phyloP scores from a whole-genome alignment of 2,329 filamentous ascomycete genomes.

The Plenodomus lindquistii region DNA sequence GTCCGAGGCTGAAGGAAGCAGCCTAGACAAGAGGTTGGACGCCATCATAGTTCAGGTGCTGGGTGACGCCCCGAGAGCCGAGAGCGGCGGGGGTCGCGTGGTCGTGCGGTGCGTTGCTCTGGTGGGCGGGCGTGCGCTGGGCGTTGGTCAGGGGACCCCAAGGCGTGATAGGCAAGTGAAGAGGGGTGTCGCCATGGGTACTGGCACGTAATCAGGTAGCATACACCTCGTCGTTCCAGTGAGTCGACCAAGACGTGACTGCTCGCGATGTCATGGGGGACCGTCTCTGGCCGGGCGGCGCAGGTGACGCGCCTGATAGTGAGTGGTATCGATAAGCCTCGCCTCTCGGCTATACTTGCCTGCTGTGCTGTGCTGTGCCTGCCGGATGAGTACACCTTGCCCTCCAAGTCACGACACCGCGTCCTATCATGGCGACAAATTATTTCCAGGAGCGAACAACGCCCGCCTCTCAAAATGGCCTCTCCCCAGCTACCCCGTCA shows the following conservation, averaged over 20 bases:
- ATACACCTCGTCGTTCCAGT: constrained; percentile 24
- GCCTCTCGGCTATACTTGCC: constrained; percentile 30
- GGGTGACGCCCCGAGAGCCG: constrained; percentile 28
- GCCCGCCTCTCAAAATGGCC: constrained; percentile 30
- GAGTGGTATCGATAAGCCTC: constrained; percentile 31
- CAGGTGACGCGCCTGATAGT: constrained; percentile 29
- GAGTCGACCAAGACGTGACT: constrained; percentile 8
- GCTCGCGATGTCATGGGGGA: constrained; percentile 27
- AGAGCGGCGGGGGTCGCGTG: constrained; percentile 34
- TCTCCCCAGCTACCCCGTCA: constrained; percentile 33
- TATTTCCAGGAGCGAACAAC: constrained; percentile 38
- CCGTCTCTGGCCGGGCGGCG: constrained; percentile 18
- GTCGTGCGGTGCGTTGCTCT: constrained; percentile 19
- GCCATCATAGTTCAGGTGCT: constrained; percentile 50
- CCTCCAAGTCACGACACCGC: constrained; percentile 16
- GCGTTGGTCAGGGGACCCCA: constrained; percentile 1
- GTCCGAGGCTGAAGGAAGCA: constrained; percentile 54
- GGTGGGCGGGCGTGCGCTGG: constrained; percentile 14
- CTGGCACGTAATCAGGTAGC: constrained; percentile 16
- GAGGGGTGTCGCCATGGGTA: constrained; percentile 27
- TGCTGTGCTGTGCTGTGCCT: constrained; percentile 1
- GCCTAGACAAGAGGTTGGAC: constrained; percentile 58
- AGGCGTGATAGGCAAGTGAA: constrained; percentile 19
- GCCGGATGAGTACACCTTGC: constrained; percentile 18
- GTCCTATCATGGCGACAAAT: constrained; percentile 32